Evolutionary conservation across 768 basidiomycete genomes (phyloP).

Genomic region (Terana coerulea): DNA sequence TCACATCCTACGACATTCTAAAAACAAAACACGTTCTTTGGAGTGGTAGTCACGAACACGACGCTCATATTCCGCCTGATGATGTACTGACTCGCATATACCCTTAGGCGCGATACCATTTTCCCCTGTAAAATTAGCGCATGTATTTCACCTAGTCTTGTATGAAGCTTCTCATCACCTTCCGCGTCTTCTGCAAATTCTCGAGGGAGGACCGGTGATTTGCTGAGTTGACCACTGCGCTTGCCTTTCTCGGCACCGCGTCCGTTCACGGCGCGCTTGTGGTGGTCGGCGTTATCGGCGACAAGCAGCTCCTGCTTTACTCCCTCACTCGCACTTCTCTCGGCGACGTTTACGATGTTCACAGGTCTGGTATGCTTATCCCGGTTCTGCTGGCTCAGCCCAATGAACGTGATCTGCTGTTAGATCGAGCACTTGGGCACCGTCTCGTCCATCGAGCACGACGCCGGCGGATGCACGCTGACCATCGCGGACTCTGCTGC

Average conservation of each 20-base stretch:
- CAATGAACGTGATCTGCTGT: constrained; percentile 14
- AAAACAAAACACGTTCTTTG: constrained; percentile 7
- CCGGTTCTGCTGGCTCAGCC: background rate
- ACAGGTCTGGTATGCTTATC: constrained; percentile 64
- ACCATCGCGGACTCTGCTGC: constrained; percentile 66
- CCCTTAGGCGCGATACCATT: background rate
- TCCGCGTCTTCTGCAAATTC: no score
- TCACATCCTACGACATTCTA: no score
- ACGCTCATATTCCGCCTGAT: background rate
- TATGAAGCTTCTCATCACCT: background rate
- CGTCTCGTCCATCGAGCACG: constrained; percentile 58
- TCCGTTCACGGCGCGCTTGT: no score
- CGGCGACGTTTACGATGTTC: constrained; percentile 47
- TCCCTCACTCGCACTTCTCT: background rate
- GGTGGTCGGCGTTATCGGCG: no score
- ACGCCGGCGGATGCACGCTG: constrained; percentile 77
- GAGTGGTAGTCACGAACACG: background rate
- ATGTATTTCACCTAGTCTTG: background rate
- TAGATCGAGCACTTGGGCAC: constrained; percentile 90
- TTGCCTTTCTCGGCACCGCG: background rate
- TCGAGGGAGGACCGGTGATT: no score
- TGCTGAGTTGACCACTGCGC: background rate
- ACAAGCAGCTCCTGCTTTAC: no score
- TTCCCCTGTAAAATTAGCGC: background rate
- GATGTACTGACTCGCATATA: background rate